Conservation (phyloP, 2,329 filamentous ascomycete genomes). For the Laburnicola sp. region DNA sequence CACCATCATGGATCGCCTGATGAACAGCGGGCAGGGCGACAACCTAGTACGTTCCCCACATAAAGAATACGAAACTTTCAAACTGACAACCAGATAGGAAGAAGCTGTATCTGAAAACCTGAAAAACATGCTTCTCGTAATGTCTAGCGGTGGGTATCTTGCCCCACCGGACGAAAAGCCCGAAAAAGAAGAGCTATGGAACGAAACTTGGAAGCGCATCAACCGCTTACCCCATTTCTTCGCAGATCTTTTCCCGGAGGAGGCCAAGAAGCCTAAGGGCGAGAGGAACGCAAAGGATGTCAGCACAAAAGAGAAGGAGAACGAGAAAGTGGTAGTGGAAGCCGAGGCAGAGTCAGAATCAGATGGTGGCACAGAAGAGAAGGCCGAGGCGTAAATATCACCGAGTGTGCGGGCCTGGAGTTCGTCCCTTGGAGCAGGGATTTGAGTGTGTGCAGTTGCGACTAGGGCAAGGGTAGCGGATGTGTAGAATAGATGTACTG, state of each 20-base stretch:
- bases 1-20: conserved; percentile 91
- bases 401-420: not conserved
- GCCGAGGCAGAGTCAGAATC: conserved; percentile 9
- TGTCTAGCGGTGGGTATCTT: conserved; percentile 86
- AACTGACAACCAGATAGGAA: conserved; percentile 59
- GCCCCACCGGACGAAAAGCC: conserved; percentile 64
- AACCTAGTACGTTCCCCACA: conserved; percentile 68
- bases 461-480: not conserved
- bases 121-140: conserved; percentile 94
- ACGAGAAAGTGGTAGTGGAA: conserved; percentile 13
- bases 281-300: conserved; percentile 21
- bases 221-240: conserved; percentile 64
- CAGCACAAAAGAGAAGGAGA: conserved; percentile 20
- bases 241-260: conserved; percentile 60
- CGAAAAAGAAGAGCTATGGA: conserved; percentile 60
- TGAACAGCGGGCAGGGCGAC: conserved; percentile 93
- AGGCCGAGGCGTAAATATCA: conserved; percentile 4
- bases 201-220: conserved; percentile 62
- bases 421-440: not conserved
- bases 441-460: not conserved
- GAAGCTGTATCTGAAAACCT: conserved; percentile 94
- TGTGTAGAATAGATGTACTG: conserved; percentile 5
- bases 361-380: not conserved
- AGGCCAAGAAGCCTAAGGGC: conserved; percentile 37
- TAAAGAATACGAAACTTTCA: conserved; percentile 11